These are phyloP conservation scores for Boletus bicolor DNA, from an alignment of 768 basidiomycete species.

Conservation along the genomic window DNA sequence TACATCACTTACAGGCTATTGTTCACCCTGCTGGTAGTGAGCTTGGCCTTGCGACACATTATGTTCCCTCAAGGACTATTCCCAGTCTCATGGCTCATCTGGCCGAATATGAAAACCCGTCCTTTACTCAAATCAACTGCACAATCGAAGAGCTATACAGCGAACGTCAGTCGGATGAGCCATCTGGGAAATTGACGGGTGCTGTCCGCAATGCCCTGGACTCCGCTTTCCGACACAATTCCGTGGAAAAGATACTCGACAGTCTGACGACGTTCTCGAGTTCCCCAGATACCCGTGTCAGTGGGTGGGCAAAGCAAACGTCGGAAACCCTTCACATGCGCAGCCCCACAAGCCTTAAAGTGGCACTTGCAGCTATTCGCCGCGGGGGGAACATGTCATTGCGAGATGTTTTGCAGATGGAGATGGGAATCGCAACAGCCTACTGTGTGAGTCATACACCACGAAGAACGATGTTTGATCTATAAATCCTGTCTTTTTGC, in stretches of 20 bases:
- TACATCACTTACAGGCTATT: constrained; percentile 5
- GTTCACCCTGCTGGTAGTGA: constrained; percentile 49
- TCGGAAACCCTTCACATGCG: constrained; percentile 58
- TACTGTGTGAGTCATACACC: constrained; percentile 67
- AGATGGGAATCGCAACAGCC: constrained; percentile 83
- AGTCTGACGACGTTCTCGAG: constrained; percentile 46
- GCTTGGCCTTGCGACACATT: constrained; percentile 93
- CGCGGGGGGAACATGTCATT: constrained; percentile 63
- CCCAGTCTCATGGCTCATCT: constrained; percentile 69
- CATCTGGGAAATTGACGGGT: constrained; percentile 52
- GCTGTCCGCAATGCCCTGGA: constrained; percentile 76
- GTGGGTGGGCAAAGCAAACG: constrained; percentile 74
- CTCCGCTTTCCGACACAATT: constrained; percentile 64
- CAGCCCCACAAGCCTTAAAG: constrained; percentile 90
- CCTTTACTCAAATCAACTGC: constrained; percentile 54
- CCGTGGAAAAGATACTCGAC: constrained; percentile 68
- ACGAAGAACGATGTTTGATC: constrained; percentile 7
- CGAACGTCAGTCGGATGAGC: constrained; percentile 59
- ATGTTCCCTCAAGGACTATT: constrained; percentile 72
- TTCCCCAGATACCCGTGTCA: constrained; percentile 43
- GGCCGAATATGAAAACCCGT: constrained; percentile 37
- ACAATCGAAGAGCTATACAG: constrained; percentile 61
- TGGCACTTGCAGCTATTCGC: constrained; percentile 79
- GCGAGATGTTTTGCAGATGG: constrained; percentile 72
- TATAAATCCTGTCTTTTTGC: constrained; percentile 13